Percentiles rank a stretch among this genome's conserved stretches.
Conservation (phyloP, 208 protist genomes). For the Leishmania major region DNA sequence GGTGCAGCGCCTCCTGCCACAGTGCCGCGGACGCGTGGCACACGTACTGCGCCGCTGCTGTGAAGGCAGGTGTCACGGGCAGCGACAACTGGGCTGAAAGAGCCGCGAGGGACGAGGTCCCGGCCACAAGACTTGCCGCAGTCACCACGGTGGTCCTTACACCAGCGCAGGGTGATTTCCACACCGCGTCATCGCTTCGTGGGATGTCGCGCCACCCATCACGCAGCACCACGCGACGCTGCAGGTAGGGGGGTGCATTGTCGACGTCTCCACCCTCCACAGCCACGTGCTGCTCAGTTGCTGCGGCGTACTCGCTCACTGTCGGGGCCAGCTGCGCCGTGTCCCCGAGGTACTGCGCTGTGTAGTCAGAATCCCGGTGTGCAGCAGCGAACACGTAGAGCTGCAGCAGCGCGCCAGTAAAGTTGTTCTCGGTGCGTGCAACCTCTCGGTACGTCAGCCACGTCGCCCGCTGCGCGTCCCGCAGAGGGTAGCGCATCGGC, state of each 20-base stretch:
- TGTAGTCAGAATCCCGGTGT: neutral
- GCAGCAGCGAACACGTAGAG: constrained; percentile 32
- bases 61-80: too few relatives aligned
- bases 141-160: neutral
- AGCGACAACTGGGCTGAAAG: too few relatives aligned
- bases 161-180: constrained; percentile 4
- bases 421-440: constrained; percentile 32
- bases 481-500: constrained; percentile 16
- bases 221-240: neutral
- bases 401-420: constrained; percentile 24
- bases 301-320: neutral
- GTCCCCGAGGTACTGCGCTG: neutral
- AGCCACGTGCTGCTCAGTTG: neutral
- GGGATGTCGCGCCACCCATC: neutral
- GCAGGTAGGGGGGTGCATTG: neutral
- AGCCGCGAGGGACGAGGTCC: neutral
- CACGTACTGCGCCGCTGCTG: too few relatives aligned
- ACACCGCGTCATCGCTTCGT: too few relatives aligned
- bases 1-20: too few relatives aligned
- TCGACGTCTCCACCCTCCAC: too few relatives aligned
- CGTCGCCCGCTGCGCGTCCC: constrained; percentile 40
- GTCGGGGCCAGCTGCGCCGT: constrained; percentile 1
- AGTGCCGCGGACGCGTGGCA: too few relatives aligned
- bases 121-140: neutral
- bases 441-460: constrained; percentile 44